These are phyloP conservation scores for Coemansia sp. DNA, from an alignment of 192 early-diverging fungal genomes.

Conservation along the genomic window DNA sequence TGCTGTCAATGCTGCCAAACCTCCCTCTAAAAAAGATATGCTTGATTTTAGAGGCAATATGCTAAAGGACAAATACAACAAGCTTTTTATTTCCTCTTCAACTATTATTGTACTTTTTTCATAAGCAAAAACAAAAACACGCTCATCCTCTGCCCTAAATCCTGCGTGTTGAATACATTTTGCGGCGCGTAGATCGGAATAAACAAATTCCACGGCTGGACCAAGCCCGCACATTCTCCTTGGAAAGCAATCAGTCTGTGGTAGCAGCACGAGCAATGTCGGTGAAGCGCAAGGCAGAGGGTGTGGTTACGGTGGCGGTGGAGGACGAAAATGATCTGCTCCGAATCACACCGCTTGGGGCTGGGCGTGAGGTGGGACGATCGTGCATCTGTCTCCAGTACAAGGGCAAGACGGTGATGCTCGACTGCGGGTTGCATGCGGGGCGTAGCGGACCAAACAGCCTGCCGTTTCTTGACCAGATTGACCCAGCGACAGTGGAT, in stretches of 20 bases:
- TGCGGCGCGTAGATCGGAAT: no score
- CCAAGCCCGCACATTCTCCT: background rate
- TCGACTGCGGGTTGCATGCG: slow-evolving; percentile 97
- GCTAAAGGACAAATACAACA: no score
- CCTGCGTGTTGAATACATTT: no score
- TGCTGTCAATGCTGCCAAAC: no score
- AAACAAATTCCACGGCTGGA: no score
- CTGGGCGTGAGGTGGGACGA: slow-evolving; percentile 96
- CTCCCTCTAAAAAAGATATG: no score
- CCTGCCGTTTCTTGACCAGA: slow-evolving; percentile 92
- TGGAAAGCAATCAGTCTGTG: background rate
- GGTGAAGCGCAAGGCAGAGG: slow-evolving; percentile 32
- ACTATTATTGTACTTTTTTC: no score
- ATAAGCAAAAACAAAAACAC: no score
- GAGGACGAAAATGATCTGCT: slow-evolving; percentile 80
- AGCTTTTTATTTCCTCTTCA: no score
- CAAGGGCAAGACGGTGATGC: slow-evolving; percentile 95
- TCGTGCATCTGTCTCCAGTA: slow-evolving; percentile 91
- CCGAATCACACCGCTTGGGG: slow-evolving; percentile 89
- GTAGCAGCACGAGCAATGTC: slow-evolving; percentile 12
- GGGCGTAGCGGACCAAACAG: slow-evolving; percentile 86
- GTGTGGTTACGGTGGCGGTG: slow-evolving; percentile 41
- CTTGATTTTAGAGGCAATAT: no score
- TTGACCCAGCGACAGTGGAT: slow-evolving; percentile 88
- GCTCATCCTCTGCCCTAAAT: no score